Conservation (phyloP, 2,329 filamentous ascomycete genomes). For the Chaetothyriales sp. region DNA sequence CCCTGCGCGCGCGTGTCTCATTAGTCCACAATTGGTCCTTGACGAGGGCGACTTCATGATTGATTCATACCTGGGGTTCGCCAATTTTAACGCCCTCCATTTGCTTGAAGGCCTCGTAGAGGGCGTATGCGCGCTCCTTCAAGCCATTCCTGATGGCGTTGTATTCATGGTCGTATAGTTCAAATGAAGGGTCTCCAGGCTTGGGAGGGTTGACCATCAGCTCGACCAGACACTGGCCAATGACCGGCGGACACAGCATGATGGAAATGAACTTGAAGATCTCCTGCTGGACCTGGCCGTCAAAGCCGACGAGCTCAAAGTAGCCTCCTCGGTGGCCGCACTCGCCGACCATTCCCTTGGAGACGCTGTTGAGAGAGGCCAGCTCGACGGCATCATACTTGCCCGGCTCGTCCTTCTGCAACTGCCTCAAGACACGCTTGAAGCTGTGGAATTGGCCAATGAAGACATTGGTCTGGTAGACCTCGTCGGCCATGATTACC, state of each 20-base stretch:
- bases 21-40: neutral
- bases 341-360: conserved; percentile 98
- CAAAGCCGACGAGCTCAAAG: conserved; percentile 89
- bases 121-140: conserved; percentile 62
- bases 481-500: conserved; percentile 88
- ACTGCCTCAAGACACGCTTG: conserved; percentile 68
- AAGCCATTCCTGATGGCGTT: conserved; percentile 67
- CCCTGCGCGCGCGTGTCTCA: conserved; percentile 45
- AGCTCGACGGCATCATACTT: conserved; percentile 79
- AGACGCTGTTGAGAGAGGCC: conserved; percentile 80
- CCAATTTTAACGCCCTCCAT: conserved; percentile 96
- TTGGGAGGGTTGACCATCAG: conserved; percentile 93
- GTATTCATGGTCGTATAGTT: conserved; percentile 76
- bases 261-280: conserved; percentile 99
- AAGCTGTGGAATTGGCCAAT: conserved; percentile 84
- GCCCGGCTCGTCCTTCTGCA: conserved; percentile 61
- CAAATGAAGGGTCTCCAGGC: conserved; percentile 68
- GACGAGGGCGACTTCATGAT: neutral
- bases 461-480: conserved; percentile 99
- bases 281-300: conserved; percentile 70
- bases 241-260: conserved; percentile 86
- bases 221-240: conserved; percentile 92
- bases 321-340: conserved; percentile 96
- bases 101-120: conserved; percentile 78
- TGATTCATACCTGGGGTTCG: conserved; percentile 49